Evolutionary conservation across 306 rosid species (phyloP).

Genomic region (Cicer judaicum): DNA sequence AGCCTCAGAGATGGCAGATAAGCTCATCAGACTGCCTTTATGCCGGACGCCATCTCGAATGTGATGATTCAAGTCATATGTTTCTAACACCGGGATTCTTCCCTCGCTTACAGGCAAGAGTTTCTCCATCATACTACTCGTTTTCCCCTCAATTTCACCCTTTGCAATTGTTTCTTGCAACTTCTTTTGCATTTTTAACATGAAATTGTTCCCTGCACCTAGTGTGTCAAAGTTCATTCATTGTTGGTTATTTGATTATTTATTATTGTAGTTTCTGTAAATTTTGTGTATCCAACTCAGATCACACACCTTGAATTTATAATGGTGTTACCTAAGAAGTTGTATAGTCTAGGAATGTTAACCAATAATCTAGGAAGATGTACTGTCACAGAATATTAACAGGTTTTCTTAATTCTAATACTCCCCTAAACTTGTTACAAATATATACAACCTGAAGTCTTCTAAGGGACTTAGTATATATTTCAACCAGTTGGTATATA

Average conservation of each 20-base stretch:
- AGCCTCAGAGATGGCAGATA: conserved; percentile 79
- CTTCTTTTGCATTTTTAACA: background rate
- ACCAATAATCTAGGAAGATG: no score
- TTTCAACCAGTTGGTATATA: no score
- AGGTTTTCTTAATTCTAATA: no score
- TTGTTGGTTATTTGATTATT: background rate
- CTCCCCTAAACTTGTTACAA: no score
- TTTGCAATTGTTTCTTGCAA: background rate
- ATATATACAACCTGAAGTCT: no score
- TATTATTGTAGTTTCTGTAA: no score
- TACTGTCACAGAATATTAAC: no score
- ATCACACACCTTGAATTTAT: no score
- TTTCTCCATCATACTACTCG: background rate
- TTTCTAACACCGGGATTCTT: conserved; percentile 91
- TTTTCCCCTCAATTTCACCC: conserved; percentile 29
- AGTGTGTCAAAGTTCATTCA: background rate
- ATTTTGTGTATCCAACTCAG: no score
- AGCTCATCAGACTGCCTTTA: conserved; percentile 65
- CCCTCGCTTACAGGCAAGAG: conserved; percentile 85
- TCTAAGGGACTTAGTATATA: no score
- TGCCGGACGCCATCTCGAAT: conserved; percentile 86
- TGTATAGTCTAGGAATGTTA: no score
- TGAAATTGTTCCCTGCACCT: background rate
- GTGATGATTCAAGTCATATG: conserved; percentile 95
- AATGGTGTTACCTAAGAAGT: no score